These are phyloP conservation scores for Puccinia polysora DNA, from an alignment of 1,284 basidiomycete genomes.

Conservation along the genomic window DNA sequence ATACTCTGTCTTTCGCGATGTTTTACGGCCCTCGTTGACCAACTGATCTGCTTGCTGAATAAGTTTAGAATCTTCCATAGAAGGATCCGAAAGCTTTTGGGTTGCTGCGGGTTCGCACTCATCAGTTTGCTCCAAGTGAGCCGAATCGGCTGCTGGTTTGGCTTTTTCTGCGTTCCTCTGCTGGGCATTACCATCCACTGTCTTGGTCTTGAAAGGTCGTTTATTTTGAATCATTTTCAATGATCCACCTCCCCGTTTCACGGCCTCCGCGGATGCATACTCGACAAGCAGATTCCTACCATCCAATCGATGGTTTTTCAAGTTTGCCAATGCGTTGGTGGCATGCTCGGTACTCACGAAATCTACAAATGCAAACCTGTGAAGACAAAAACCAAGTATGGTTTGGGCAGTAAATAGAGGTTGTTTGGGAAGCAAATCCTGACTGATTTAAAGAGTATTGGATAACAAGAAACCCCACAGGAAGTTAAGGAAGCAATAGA, in stretches of 20 bases:
- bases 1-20: conserved; percentile 15
- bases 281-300: conserved; percentile 82
- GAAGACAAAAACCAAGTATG: background rate
- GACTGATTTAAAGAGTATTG: too few relatives aligned
- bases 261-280: conserved; percentile 57
- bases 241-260: conserved; percentile 26
- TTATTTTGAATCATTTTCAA: background rate
- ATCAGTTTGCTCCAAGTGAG: background rate
- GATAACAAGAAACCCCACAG: too few relatives aligned
- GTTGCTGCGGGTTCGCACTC: background rate
- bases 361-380: conserved; percentile 90
- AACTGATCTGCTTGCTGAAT: background rate
- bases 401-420: too few relatives aligned
- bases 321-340: conserved; percentile 73
- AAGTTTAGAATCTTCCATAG: background rate
- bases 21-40: background rate
- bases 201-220: too few relatives aligned
- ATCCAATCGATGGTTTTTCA: conserved; percentile 74
- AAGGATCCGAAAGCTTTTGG: background rate
- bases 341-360: conserved; percentile 74
- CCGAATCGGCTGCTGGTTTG: background rate
- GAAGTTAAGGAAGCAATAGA: too few relatives aligned
- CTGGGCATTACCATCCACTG: background rate
- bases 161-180: background rate
- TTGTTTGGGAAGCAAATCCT: too few relatives aligned